Evolutionary conservation across 2,329 filamentous ascomycete species (phyloP), one percentile per base, ranked within the genome.

Genomic region (Aspergillus carbonarius): DNA sequence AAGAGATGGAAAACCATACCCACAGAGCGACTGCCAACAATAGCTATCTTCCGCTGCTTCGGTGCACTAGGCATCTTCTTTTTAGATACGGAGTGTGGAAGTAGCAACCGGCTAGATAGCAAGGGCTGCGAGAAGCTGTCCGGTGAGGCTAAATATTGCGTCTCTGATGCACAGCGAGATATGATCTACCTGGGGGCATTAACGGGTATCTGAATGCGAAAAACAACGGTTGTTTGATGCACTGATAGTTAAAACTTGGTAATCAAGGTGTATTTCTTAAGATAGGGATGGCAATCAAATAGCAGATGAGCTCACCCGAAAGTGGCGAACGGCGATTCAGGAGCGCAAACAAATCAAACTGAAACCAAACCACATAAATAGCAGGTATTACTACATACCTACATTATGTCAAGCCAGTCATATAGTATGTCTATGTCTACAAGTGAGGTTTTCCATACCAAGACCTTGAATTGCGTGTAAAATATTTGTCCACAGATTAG

Each of bases 41-140:
- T 93, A 78, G 93, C 93, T 75, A 97, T 89, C 83, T 97, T 97
- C 71, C 93, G 85, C 79, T 96, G 92, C 79, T 96, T 96, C 59
- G 88, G 85, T 60, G 87, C 85, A 49, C 88, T 79, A 66, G 87
- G 82, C 88, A 91, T 91, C 65, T 70, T 77, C 60, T 50, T 27
- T 37, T 55, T 55, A 18, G 32, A 34, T 34, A 39, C 40, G 18
- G 40, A 34, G 34, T 46, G n/a, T 13, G 35, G 27, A 46, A 57
- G n/a, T 18, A 25, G 49, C 51, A 47, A 53, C 15, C 12, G 44
- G 34, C 15, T 32, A 46, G 13, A 35, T 32, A 17, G 42, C 15
- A 55, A 23, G 35, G 35, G 20, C 42, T 18, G 37, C 35, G 20
- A 25, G 13, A 51, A 18, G 23, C 18, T 54, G 15, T 35, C 54